Conservation (phyloP, 805 yeast species). For the Monosporozyma servazzii region DNA sequence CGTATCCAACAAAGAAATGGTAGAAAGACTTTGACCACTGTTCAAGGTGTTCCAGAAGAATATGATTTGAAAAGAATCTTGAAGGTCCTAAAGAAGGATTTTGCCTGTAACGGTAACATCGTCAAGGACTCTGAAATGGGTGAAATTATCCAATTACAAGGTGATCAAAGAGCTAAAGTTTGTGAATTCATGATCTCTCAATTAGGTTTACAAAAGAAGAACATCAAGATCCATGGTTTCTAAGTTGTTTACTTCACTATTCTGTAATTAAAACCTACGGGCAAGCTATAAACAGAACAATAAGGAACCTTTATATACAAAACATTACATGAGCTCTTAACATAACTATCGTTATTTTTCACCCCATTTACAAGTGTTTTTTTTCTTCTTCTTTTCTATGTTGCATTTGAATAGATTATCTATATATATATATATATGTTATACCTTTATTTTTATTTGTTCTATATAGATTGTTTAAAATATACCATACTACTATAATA, state of each 20-base stretch:
- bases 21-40: conserved; percentile 96
- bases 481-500: not conserved
- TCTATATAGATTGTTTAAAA: not conserved
- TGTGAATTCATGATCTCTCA: conserved; percentile 83
- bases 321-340: not conserved
- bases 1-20: conserved; percentile 99
- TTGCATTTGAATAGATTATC: not conserved
- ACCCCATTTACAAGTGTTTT: not conserved
- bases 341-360: not conserved
- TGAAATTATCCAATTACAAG: conserved; percentile 94
- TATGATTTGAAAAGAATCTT: conserved; percentile 90
- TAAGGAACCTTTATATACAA: not conserved
- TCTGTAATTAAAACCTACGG: no score
- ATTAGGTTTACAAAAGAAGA: conserved; percentile 86
- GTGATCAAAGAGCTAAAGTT: conserved; percentile 96
- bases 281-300: no score
- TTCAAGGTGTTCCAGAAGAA: conserved; percentile 93
- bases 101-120: conserved; percentile 97
- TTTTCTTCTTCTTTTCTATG: not conserved
- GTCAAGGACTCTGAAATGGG: conserved; percentile 95
- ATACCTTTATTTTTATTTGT: not conserved
- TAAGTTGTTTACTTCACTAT: conserved; percentile 29
- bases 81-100: conserved; percentile 91
- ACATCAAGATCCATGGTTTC: conserved; percentile 97
- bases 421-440: not conserved